A percentile compares a stretch with the other conserved stretches of the same genome.
These are phyloP conservation scores for Albizia julibrissin DNA, from an alignment of 306 rosid species.

Conservation along the genomic window DNA sequence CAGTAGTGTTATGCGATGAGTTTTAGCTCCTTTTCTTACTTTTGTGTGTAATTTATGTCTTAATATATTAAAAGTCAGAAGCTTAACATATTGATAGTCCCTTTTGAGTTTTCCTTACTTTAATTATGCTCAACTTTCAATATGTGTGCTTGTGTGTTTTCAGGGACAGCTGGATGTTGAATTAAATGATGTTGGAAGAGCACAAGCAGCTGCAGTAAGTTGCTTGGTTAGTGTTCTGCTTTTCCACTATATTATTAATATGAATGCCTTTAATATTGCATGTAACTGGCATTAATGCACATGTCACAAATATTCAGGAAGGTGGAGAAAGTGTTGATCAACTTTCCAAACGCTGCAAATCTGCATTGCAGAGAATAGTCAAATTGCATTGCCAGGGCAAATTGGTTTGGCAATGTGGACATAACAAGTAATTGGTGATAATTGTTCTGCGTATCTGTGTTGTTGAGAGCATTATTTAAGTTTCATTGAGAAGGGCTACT, in stretches of 20 bases:
- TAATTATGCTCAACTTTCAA: slow-evolving; percentile 20
- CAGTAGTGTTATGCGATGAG: no score
- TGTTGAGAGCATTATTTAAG: not conserved
- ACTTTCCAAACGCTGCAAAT: slow-evolving; percentile 70
- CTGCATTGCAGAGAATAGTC: slow-evolving; percentile 64
- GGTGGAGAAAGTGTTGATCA: slow-evolving; percentile 90
- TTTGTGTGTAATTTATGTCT: no score
- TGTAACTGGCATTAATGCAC: slow-evolving; percentile 28
- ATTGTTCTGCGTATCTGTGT: not conserved
- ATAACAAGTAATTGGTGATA: not conserved
- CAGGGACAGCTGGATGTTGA: slow-evolving; percentile 90
- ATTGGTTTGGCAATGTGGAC: not conserved
- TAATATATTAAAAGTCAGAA: no score
- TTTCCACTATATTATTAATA: not conserved
- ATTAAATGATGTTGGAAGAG: slow-evolving; percentile 82
- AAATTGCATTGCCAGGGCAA: not conserved
- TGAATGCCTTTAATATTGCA: slow-evolving; percentile 20
- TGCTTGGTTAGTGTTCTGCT: slow-evolving; percentile 3
- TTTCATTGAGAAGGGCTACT: not conserved
- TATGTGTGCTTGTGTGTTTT: slow-evolving; percentile 31
- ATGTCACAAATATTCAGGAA: slow-evolving; percentile 53
- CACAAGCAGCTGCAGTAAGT: no score
- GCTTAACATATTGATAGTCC: not conserved
- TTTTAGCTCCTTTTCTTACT: not conserved
- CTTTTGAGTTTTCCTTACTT: not conserved